Base-by-base conservation (phyloP, 2,329 filamentous ascomycete species). In the Colletotrichum ledebouriae region DNA sequence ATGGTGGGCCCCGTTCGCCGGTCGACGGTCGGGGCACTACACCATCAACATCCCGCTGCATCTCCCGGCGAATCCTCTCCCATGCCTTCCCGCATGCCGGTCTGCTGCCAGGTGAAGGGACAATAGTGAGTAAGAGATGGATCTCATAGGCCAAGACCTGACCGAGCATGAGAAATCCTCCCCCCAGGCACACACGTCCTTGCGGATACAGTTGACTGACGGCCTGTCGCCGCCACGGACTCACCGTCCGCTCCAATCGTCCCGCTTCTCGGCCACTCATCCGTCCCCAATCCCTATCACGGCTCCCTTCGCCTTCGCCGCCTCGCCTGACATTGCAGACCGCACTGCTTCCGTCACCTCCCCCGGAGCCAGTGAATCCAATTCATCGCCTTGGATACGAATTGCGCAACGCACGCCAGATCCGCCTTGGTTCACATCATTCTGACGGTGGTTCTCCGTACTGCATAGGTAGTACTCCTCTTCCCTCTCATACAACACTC, bases 221-320 rank as follows among this genome's bases (percentile, higher is more conserved):
- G 41, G 53, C 53, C 41, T 49, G 33, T 59, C 64, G n/a, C 47
- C 41, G 53, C 59, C 64, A 47, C 59, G 59, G 59, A 53, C 64
- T 52, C 25, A 3, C 25, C 25, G 46, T 34, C 22, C 25, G 29
- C 29, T 29, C 29, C 29, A 29, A 29, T 29, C 29, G 29, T 29
- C 29, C 29, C 29, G 29, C 22, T n/a, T 53, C 60, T 34, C 47
- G 34, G 63, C 65, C 65, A 55, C 60, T 59, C 47, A 17, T 22
- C 55, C 65, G 33, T 42, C 65, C 20, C 41, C 60, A 59, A 68
- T 63, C 33, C 61, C 33, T 55, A 63, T 63, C 52, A 50, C 37
- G 42, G 46, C 34, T 17, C 12, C n/a, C n/a, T 17, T 34, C 22
- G 12, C 10, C 37, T 20, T 39, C 25, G 59, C 20, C 50, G 20